phyloP scores from a whole-genome alignment of 305 asterid genomes.

The Fraxinus sp. region DNA sequence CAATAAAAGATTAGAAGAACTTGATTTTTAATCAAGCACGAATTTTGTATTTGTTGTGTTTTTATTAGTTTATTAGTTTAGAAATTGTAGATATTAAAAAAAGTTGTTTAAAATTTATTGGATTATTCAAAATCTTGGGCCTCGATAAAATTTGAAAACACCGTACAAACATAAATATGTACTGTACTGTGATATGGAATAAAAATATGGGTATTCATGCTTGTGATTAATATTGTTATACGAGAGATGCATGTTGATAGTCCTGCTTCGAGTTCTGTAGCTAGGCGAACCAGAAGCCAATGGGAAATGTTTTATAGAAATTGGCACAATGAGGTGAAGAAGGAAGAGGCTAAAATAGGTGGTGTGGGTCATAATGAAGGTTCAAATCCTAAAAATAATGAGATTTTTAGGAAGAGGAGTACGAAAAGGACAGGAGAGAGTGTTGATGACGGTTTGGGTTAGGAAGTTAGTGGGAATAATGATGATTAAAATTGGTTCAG shows the following conservation, averaged over 20 bases:
- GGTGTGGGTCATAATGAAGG: background rate
- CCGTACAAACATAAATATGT: too few relatives aligned
- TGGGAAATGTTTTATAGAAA: constrained; percentile 25
- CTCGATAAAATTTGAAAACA: too few relatives aligned
- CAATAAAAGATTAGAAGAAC: too few relatives aligned
- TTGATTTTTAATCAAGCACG: too few relatives aligned
- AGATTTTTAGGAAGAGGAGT: background rate
- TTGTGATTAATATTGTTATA: background rate
- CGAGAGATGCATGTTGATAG: background rate
- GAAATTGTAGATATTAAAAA: too few relatives aligned
- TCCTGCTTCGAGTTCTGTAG: background rate
- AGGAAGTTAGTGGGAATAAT: background rate
- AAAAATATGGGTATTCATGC: too few relatives aligned
- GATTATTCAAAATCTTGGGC: too few relatives aligned
- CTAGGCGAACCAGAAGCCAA: constrained; percentile 28
- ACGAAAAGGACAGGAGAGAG: constrained; percentile 1
- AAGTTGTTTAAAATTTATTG: too few relatives aligned
- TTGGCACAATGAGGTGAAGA: constrained; percentile 1
- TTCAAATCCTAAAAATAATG: background rate
- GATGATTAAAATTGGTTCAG: background rate
- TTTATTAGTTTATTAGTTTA: too few relatives aligned
- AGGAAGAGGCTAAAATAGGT: background rate
- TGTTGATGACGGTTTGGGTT: background rate
- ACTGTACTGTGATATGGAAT: too few relatives aligned
- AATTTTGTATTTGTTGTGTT: too few relatives aligned